Percentiles rank a stretch among this genome's conserved stretches.
These are phyloP conservation scores for Colletotrichum sp. DNA, from an alignment of 2,329 filamentous ascomycete species.

Conservation along the genomic window DNA sequence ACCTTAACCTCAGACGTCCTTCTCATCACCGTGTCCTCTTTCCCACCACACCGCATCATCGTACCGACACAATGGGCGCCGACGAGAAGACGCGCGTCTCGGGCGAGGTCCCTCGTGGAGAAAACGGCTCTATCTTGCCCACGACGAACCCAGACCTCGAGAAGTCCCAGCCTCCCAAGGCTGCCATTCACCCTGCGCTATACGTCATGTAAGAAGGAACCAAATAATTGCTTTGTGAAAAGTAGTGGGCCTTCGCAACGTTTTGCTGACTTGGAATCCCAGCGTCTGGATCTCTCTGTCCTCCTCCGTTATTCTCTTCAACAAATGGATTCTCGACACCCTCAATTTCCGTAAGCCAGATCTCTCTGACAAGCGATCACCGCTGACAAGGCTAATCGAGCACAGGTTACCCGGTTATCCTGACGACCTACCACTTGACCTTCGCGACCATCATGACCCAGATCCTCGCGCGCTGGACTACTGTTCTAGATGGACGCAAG, in stretches of 20 bases:
- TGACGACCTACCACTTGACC: slow-evolving; percentile 94
- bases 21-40: not conserved
- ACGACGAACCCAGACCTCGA: slow-evolving; percentile 79
- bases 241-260: not conserved
- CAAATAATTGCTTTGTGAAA: not conserved
- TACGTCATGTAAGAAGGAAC: slow-evolving; percentile 73
- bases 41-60: not conserved
- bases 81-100: slow-evolving; percentile 87
- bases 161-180: slow-evolving; percentile 70
- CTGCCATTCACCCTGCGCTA: slow-evolving; percentile 77
- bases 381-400: slow-evolving; percentile 46
- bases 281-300: slow-evolving; percentile 93
- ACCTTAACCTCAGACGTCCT: not conserved
- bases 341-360: slow-evolving; percentile 70
- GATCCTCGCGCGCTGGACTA: slow-evolving; percentile 87
- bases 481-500: slow-evolving; percentile 90
- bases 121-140: slow-evolving; percentile 71
- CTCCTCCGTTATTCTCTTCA: slow-evolving; percentile 96
- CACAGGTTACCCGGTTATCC: slow-evolving; percentile 74
- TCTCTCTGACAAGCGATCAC: not conserved
- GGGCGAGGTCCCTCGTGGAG: slow-evolving; percentile 72
- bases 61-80: slow-evolving; percentile 23
- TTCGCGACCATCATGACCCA: slow-evolving; percentile 97
- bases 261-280: slow-evolving; percentile 10
- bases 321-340: slow-evolving; percentile 96